A percentile compares a stretch with the other conserved stretches of the same genome.
Conservation (phyloP, 768 basidiomycete species). For the Panus rudis region DNA sequence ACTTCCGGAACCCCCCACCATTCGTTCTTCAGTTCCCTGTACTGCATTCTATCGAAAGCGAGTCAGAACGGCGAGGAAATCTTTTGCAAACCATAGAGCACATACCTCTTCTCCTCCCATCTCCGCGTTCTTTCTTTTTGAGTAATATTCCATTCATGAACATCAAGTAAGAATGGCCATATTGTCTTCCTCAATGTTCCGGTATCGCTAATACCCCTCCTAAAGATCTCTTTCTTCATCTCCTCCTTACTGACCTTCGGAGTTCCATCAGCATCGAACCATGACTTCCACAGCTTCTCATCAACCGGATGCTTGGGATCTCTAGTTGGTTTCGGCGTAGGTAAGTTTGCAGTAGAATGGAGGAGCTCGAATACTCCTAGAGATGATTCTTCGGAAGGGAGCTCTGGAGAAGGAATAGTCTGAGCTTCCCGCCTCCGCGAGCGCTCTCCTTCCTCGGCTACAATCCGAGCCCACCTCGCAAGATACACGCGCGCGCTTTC, state of each 20-base stretch:
- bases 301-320: slow-evolving; percentile 76
- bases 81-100: neutral
- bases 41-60: slow-evolving; percentile 45
- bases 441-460: slow-evolving; percentile 96
- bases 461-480: slow-evolving; percentile 93
- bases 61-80: neutral
- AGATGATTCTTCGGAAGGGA: slow-evolving; percentile 60
- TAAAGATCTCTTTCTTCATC: slow-evolving; percentile 73
- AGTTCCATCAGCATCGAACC: slow-evolving; percentile 70
- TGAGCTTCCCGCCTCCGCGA: slow-evolving; percentile 77
- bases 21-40: slow-evolving; percentile 62
- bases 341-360: slow-evolving; percentile 71
- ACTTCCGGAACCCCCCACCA: slow-evolving; percentile 85
- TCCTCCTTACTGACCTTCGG: slow-evolving; percentile 61
- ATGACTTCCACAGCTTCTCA: slow-evolving; percentile 61
- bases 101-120: slow-evolving; percentile 61
- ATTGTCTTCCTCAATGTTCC: slow-evolving; percentile 59
- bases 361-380: slow-evolving; percentile 85
- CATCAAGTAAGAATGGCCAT: slow-evolving; percentile 89
- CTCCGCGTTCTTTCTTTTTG: slow-evolving; percentile 47
- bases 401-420: slow-evolving; percentile 46
- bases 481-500: slow-evolving; percentile 95
- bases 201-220: slow-evolving; percentile 54
- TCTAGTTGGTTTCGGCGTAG: slow-evolving; percentile 76
- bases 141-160: slow-evolving; percentile 74